A percentile compares a stretch with the other conserved stretches of the same genome.
These are phyloP conservation scores for Phyllosticta capitalensis DNA, from an alignment of 2,329 filamentous ascomycete species.

Conservation along the genomic window DNA sequence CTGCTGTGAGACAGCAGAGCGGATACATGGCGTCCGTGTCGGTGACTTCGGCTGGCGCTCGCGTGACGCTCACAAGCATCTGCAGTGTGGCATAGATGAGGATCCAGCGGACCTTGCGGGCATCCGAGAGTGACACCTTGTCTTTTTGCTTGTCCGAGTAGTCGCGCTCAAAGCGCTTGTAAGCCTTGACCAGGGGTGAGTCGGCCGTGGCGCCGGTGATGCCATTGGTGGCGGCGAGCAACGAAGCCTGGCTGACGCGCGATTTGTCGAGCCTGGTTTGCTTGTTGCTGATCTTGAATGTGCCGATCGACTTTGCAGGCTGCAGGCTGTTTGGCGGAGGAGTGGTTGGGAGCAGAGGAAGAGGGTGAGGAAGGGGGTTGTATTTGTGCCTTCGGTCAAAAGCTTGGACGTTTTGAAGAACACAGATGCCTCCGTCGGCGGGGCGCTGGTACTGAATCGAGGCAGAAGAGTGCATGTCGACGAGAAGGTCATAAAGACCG, in stretches of 20 bases:
- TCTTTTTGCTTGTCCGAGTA: constrained; percentile 38
- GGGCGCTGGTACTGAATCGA: constrained; percentile 43
- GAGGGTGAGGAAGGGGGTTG: constrained; percentile 50
- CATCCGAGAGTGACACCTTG: constrained; percentile 53
- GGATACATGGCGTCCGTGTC: constrained; percentile 51
- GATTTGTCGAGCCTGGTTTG: constrained; percentile 36
- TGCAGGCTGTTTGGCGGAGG: constrained; percentile 16
- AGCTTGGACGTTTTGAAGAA: constrained; percentile 55
- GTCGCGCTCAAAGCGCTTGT: constrained; percentile 60
- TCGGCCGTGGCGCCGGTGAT: constrained; percentile 26
- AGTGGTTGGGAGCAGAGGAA: constrained; percentile 55
- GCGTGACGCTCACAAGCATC: constrained; percentile 56
- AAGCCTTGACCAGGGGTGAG: constrained; percentile 54
- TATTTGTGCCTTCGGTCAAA: constrained; percentile 57
- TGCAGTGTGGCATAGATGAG: constrained; percentile 66
- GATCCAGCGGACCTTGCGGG: constrained; percentile 70
- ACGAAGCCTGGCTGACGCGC: constrained; percentile 9
- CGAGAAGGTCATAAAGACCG: constrained; percentile 60
- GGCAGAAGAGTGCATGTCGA: constrained; percentile 49
- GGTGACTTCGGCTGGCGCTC: constrained; percentile 51
- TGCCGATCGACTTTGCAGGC: constrained; percentile 25
- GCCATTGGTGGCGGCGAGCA: constrained; percentile 41
- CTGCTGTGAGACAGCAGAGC: constrained; percentile 39
- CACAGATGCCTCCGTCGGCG: constrained; percentile 59
- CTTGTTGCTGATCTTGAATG: constrained; percentile 24